Evolutionary conservation across 768 basidiomycete species (phyloP), one percentile per base, ranked within the genome.

Genomic region (Leccinellum albellum): DNA sequence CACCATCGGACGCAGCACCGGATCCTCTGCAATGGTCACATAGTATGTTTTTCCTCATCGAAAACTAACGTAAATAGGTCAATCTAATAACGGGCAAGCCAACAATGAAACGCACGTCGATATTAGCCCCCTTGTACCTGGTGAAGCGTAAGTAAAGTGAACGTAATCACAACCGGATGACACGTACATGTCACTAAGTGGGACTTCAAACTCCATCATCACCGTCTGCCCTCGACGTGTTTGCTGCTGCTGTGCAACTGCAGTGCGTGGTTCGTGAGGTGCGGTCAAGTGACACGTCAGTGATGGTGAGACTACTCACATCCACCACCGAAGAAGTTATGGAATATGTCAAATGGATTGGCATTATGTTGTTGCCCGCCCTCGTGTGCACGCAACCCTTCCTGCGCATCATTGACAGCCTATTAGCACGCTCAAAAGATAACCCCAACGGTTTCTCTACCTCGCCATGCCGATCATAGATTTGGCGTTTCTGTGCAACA

Each of bases 21-120:
- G 92, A 86, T 23, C 97, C 97, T 67, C 94, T 87, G 75, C 97
- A 99, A 69, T 97, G 91, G 72, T 98, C 94, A 67, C 97, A 99
- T 17, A 99, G 86, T 33, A 96, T 84, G 53, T 86, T 85, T 70
- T 96, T 95, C 71, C 87, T 89, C 69, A 98, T 81, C 77, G 90
- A 88, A 73, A 99, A 96, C 94, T 98, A 62, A 13, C 1, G 1
- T 4, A 6, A 35, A 60, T 45, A n/a, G 23, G 40, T 69, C 33
- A 67, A 6, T 17, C 2, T 26, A 15, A 15, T 20, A 12, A 9
- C 14, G 9, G 32, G 13, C 5, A 14, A 33, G 55, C 1, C 29
- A 47, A 57, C 14, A 20, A 15, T 26, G 47, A n/a, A 42, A 71
- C 81, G 50, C 51, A 80, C 95, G 71, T 97, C 96, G 63, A 96